Evolutionary conservation across 345 rosid species (phyloP), one percentile per base, ranked within the genome.

Genomic region (Crucihimalaya himalaica): DNA sequence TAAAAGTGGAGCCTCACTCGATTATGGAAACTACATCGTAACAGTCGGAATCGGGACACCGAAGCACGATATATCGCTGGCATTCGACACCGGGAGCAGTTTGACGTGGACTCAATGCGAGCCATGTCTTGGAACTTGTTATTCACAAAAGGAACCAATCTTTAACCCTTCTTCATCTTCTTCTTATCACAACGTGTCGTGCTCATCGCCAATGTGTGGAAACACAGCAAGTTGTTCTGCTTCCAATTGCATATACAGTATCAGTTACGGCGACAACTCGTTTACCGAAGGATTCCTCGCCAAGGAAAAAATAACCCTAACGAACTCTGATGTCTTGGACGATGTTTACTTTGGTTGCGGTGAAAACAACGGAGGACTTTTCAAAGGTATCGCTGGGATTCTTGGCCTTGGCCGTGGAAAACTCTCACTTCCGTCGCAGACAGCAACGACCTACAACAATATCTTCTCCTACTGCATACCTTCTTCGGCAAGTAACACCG

Each of bases 391-490:
- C 0, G 92, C 96, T 2, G 98, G 92, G 2, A 35, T 89, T 20
- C 79, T 89, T 5, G 98, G 98, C 0, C 89, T 92, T 1, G 92
- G 96, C 64, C 89, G 94, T 0, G 74, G 80, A 62, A 47, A 70
- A n/a, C 43, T 89, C n/a, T 89, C 98, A 0, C 16, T 88, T 2
- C 87, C 90, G 29, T 81, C 86, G 5, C 98, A 92, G 75, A 86
- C 91, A 2, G 82, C 87, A 7, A 3, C 13, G 3, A 82, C 75
- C 8, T 92, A 88, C 76, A 83, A 80, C 19, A 82, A 85, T 18
- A 23, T 84, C 28, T 90, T 92, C 81, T 90, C 98, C 10, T 92
- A 92, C 37, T 92, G 98, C 51, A 83, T 92, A 7, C 96, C 98
- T 0, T 86, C 98, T 12, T 69, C 90, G 15, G 0, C 86, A 1